A percentile compares a stretch with the other conserved stretches of the same genome.
Conservation (phyloP, 2,329 filamentous ascomycete genomes). For the Teratosphaeria gauchensis region DNA sequence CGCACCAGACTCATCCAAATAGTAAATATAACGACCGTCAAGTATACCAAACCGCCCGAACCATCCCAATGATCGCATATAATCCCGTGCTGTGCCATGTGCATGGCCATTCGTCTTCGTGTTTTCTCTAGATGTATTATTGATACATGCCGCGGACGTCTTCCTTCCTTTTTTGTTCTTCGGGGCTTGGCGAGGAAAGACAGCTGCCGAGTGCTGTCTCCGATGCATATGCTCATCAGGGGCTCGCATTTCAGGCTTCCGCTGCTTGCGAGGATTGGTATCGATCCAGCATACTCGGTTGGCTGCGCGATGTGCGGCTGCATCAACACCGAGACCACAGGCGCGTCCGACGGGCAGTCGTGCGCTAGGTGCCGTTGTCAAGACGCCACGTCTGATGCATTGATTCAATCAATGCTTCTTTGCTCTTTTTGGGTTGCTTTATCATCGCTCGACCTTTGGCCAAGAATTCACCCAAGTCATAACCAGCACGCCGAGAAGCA, state of each 20-base stretch:
- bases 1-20: neutral
- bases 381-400: neutral
- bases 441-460: slow-evolving; percentile 35
- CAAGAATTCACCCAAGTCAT: slow-evolving; percentile 30
- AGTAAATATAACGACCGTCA: neutral
- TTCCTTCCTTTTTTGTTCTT: neutral
- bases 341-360: neutral
- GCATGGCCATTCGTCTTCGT: neutral
- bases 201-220: neutral
- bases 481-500: slow-evolving; percentile 21
- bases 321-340: neutral
- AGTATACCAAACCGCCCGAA: neutral
- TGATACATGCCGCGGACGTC: neutral
- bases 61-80: neutral
- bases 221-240: neutral
- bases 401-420: neutral
- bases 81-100: neutral
- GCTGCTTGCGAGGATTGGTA: neutral
- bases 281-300: neutral
- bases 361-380: neutral
- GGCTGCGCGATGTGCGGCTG: neutral
- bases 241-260: neutral
- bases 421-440: neutral
- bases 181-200: neutral
- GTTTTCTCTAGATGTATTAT: neutral